Percentiles rank a stretch among this genome's conserved stretches.
phyloP scores from a whole-genome alignment of 495 filamentous ascomycete genomes.

The Aspergillus coremiiformis region DNA sequence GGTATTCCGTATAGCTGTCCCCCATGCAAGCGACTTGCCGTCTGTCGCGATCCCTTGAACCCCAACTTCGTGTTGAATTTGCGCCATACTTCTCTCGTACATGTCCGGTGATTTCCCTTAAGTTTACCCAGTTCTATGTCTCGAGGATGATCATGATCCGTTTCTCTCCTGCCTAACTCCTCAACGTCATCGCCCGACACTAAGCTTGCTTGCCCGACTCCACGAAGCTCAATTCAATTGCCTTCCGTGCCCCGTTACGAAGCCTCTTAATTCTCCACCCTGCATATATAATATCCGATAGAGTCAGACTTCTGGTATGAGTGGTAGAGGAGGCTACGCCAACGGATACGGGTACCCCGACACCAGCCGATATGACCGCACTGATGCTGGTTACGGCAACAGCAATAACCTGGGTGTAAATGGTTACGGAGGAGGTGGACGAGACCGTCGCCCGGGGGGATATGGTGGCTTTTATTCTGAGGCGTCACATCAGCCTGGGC shows the following conservation, averaged over 20 bases:
- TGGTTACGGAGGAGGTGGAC: constrained; percentile 25
- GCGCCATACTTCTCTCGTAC: background rate
- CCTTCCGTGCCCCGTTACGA: constrained; percentile 1
- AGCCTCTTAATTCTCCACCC: background rate
- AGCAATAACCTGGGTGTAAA: constrained; percentile 26
- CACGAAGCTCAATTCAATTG: background rate
- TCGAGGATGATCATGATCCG: constrained; percentile 9
- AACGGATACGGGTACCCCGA: constrained; percentile 42
- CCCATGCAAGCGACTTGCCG: constrained; percentile 1
- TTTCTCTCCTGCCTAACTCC: constrained; percentile 5
- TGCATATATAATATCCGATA: background rate
- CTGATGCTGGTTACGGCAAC: constrained; percentile 32
- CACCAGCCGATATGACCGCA: constrained; percentile 31
- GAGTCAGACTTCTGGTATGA: constrained; percentile 28
- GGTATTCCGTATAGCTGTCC: background rate
- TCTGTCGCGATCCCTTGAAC: background rate
- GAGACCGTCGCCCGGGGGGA: constrained; percentile 35
- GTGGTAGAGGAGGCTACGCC: constrained; percentile 34
- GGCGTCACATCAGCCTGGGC: constrained; percentile 22
- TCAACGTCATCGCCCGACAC: constrained; percentile 4
- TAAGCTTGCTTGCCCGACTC: background rate
- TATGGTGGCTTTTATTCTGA: constrained; percentile 41
- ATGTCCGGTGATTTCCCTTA: background rate
- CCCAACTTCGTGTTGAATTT: background rate
- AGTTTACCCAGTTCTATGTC: background rate